Base-by-base conservation (phyloP, 768 basidiomycete genomes). In the Leccinellum rugosiceps region DNA sequence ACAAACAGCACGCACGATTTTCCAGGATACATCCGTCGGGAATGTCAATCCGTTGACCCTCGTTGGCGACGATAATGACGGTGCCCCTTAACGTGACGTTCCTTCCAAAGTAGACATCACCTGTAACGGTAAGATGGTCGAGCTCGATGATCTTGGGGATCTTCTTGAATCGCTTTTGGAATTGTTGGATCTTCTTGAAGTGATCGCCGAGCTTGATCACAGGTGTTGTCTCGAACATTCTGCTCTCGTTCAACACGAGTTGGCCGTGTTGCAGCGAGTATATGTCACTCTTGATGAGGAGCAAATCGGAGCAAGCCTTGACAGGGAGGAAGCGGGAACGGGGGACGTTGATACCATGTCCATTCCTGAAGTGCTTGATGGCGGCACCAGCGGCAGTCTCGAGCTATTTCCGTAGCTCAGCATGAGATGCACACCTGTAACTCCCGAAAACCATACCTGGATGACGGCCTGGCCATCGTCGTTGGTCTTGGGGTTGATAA, bases 191-290 rank as follows among this genome's bases (percentile, higher is more conserved):
- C 80, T 89, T 89, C 79, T 88, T 89, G 75, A 89, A 89, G 67
- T 84, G 80, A 67, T 86, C 86, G 30, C 87, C 86, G 32, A 88
- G 84, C 77, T 89, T 89, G 75, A 89, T 83, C 58, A 89, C 87
- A 2, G 88, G 88, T 2, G 84, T 83, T 21, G 78, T 78, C 63
- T 76, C 76, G 70, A 86, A 86, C 77, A 85, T 80, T 52, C 84
- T 69, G 34, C 74, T 73, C 58, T 76, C 75, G 63, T 83, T 85
- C 77, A 88, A 80, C 45, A 84, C 80, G 56, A 89, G 78, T 56
- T 79, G 80, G 30, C 87, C 88, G 67, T 89, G 86, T 72, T 84
- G 77, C 57, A 89, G 74, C 55, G 80, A 82, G 76, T 89, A 89
- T 51, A 89, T 77, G 67, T 88, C 84, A 45, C 79, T 81, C 69